Conservation (phyloP, 306 rosid genomes). For the Vicia sativa region DNA sequence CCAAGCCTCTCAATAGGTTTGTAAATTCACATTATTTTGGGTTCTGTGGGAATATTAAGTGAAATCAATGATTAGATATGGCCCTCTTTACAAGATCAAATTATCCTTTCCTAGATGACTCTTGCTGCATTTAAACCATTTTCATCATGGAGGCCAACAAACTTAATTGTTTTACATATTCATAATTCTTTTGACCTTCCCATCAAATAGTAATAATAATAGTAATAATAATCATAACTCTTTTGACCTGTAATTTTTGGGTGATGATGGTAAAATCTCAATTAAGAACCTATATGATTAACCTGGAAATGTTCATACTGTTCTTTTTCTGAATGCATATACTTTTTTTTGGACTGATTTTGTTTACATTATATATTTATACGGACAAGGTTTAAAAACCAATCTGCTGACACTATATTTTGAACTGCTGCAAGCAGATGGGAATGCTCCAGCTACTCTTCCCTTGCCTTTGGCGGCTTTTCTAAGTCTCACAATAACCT, state of each 20-base stretch:
- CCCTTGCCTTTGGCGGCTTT: constrained; percentile 97
- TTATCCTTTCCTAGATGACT: constrained; percentile 11
- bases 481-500: constrained; percentile 93
- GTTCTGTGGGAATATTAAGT: constrained; percentile 14
- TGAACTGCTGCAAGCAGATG: constrained; percentile 57
- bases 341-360: background rate
- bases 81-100: constrained; percentile 19
- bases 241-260: constrained; percentile 18
- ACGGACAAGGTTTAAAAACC: constrained; percentile 29
- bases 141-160: constrained; percentile 13
- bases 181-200: constrained; percentile 12
- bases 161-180: constrained; percentile 23
- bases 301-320: constrained; percentile 23
- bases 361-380: constrained; percentile 14
- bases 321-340: constrained; percentile 12
- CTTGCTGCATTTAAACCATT: constrained; percentile 28
- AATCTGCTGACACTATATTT: constrained; percentile 41
- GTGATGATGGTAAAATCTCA: constrained; percentile 16
- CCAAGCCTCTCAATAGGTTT: constrained; percentile 91
- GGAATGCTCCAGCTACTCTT: constrained; percentile 85
- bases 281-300: constrained; percentile 28
- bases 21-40: constrained; percentile 32
- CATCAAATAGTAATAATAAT: background rate
- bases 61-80: background rate
- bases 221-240: background rate